Conservation (phyloP, 2,329 filamentous ascomycete species). For the Diaporthe amygdali region DNA sequence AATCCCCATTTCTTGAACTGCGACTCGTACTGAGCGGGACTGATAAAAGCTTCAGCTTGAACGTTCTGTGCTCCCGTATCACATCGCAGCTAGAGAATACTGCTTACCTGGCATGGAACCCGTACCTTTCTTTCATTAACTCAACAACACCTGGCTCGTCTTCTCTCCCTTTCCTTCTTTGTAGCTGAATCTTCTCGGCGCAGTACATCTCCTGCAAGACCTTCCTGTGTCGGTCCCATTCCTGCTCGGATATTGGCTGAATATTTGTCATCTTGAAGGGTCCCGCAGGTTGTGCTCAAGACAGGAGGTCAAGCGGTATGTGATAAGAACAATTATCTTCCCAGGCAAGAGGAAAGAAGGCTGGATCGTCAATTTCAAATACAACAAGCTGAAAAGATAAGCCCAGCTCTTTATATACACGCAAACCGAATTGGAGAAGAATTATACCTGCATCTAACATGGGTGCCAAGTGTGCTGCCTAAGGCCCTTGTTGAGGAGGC, state of each 20-base stretch:
- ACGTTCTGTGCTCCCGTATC: accelerated
- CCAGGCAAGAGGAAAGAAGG: background rate
- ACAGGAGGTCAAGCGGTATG: too few relatives aligned
- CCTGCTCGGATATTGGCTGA: background rate
- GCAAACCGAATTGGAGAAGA: too few relatives aligned
- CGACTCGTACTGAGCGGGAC: background rate
- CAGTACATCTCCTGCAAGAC: background rate
- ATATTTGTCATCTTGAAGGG: background rate
- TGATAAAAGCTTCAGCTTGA: background rate
- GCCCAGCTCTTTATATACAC: background rate
- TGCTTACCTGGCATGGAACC: background rate
- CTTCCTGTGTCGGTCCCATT: background rate
- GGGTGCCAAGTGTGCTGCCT: too few relatives aligned
- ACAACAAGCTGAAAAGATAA: background rate
- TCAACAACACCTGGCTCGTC: background rate
- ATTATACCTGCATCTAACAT: too few relatives aligned
- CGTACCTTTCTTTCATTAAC: background rate
- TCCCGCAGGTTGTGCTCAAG: too few relatives aligned
- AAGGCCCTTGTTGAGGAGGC: too few relatives aligned
- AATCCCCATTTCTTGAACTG: background rate
- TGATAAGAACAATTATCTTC: too few relatives aligned
- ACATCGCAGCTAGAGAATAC: background rate
- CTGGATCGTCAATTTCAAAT: background rate
- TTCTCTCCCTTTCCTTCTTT: background rate
- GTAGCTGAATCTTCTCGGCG: background rate